Evolutionary conservation across 2,329 filamentous ascomycete species (phyloP).

Genomic region (Exophiala spinifera): DNA sequence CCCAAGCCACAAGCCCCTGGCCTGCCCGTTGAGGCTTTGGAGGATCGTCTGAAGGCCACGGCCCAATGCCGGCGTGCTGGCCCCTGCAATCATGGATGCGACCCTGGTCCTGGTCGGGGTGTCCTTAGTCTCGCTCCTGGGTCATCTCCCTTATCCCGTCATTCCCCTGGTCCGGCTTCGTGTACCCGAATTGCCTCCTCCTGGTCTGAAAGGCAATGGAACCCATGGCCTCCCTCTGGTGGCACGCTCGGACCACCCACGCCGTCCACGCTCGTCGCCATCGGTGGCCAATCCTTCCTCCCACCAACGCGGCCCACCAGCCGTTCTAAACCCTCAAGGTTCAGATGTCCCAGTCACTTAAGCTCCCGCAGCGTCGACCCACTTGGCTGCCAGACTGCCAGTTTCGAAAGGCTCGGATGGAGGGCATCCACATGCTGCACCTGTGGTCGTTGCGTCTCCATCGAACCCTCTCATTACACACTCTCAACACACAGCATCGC

Average conservation of each 20-base stretch:
- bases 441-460: no score
- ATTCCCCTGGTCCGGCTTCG: slow-evolving; percentile 10
- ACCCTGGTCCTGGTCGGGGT: slow-evolving; percentile 12
- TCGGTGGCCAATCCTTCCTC: background rate
- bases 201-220: background rate
- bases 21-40: slow-evolving; percentile 26
- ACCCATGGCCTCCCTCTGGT: background rate
- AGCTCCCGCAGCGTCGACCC: slow-evolving; percentile 20
- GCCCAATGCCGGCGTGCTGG: slow-evolving; percentile 8
- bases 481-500: background rate
- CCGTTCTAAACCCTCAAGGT: slow-evolving; percentile 10
- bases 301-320: slow-evolving; percentile 4
- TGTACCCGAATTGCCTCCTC: slow-evolving; percentile 8
- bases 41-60: slow-evolving; percentile 4
- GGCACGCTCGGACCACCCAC: background rate
- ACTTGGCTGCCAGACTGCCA: slow-evolving; percentile 17
- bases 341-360: slow-evolving; percentile 11
- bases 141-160: slow-evolving; percentile 11
- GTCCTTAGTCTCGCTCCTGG: slow-evolving; percentile 6
- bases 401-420: background rate
- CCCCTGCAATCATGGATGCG: slow-evolving; percentile 5
- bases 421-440: background rate
- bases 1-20: slow-evolving; percentile 6
- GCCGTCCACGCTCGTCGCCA: slow-evolving; percentile 1
- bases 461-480: slow-evolving; percentile 2